phyloP scores from a whole-genome alignment of 192 early-diverging fungal species.

The Haplosporangium gracile region DNA sequence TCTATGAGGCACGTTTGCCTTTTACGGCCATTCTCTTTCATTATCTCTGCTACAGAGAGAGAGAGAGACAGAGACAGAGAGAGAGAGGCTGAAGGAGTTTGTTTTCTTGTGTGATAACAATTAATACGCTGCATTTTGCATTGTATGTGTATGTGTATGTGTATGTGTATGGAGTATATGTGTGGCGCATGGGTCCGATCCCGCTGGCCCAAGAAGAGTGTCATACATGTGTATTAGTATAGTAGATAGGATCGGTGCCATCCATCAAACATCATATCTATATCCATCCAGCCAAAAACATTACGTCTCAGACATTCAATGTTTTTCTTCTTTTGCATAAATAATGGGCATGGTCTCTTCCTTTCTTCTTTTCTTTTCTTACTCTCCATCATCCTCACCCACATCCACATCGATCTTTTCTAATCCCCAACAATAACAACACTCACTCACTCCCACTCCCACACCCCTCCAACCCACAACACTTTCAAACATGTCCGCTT shows the following conservation, averaged over 20 bases:
- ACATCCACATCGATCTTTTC: not conserved
- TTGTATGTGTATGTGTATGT: too few species aligned
- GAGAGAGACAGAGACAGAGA: not conserved
- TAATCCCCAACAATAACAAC: not conserved
- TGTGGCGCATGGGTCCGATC: too few species aligned
- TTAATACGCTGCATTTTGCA: too few species aligned
- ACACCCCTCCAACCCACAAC: not conserved
- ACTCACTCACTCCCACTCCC: not conserved
- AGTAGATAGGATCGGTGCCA: not conserved
- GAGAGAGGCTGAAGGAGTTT: too few species aligned
- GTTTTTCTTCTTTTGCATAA: not conserved
- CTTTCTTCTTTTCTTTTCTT: conserved; percentile 6
- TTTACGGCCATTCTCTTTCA: not conserved
- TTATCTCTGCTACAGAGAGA: not conserved
- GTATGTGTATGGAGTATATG: too few species aligned
- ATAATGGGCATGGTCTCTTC: not conserved
- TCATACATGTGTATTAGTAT: too few species aligned
- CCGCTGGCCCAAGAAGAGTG: too few species aligned
- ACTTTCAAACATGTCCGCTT: conserved; percentile 14
- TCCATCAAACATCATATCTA: not conserved
- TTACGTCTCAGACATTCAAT: not conserved
- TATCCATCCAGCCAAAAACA: not conserved
- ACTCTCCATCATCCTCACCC: not conserved
- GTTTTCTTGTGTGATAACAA: too few species aligned
- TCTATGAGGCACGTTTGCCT: not conserved